Conservation (phyloP, 441 rosid species). For the Monsonia emarginata region DNA sequence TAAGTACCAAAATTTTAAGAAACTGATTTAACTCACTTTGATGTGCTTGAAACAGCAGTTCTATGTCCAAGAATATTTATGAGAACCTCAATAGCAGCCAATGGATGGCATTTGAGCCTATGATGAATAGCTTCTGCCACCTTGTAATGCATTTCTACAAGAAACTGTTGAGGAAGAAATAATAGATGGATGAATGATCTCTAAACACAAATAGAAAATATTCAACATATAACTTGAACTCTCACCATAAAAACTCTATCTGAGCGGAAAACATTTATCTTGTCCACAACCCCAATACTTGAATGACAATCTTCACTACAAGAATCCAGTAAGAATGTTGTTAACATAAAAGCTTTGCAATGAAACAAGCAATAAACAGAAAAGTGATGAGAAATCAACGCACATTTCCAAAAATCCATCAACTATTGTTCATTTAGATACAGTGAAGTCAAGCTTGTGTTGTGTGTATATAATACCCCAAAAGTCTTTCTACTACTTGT, state of each 20-base stretch:
- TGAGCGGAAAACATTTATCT: conserved; percentile 80
- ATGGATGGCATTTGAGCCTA: conserved; percentile 67
- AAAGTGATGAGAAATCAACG: conserved; percentile 17
- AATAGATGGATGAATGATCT: conserved; percentile 9
- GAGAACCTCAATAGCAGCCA: conserved; percentile 85
- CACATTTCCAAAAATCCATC: conserved; percentile 92
- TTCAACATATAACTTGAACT: conserved; percentile 10
- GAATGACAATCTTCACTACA: conserved; percentile 47
- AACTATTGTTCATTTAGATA: conserved; percentile 74
- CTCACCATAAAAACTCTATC: conserved; percentile 95
- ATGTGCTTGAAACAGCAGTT: conserved; percentile 73
- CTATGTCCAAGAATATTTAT: conserved; percentile 64
- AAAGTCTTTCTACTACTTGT: too few species aligned
- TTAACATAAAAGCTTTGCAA: conserved; percentile 12
- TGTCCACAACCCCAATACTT: conserved; percentile 54
- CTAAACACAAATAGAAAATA: conserved; percentile 9
- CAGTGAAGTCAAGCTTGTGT: too few species aligned
- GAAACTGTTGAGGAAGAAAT: conserved; percentile 41
- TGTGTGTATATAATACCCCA: too few species aligned
- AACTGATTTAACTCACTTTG: conserved; percentile 43
- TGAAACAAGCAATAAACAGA: conserved; percentile 13
- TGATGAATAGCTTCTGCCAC: conserved; percentile 68
- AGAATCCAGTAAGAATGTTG: conserved; percentile 21
- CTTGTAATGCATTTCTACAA: conserved; percentile 77
- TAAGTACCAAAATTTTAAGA: conserved; percentile 3